phyloP scores from a whole-genome alignment of 2,329 filamentous ascomycete genomes.

The Triangularia verruculosa region DNA sequence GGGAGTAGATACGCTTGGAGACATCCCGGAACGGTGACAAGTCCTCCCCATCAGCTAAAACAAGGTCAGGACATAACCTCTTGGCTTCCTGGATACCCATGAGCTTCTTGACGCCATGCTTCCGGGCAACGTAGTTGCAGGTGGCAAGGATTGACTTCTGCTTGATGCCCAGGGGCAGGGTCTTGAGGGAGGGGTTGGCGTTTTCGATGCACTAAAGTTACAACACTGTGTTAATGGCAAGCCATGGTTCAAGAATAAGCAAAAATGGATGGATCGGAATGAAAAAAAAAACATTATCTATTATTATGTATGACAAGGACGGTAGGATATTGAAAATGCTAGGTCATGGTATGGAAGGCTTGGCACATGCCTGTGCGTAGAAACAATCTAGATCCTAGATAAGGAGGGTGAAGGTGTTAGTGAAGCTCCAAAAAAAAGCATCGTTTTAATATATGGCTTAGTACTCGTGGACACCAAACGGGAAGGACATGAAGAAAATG shows the following conservation, averaged over 20 bases:
- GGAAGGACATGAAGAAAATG: conserved; percentile 7
- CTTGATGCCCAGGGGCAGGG: conserved; percentile 75
- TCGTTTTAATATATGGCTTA: neutral
- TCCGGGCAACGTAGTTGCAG: conserved; percentile 88
- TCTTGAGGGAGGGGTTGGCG: conserved; percentile 69
- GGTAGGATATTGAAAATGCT: neutral
- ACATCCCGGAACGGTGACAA: conserved; percentile 79
- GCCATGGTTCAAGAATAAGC: conserved; percentile 8
- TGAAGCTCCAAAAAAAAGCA: neutral
- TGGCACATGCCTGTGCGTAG: conserved; percentile 71
- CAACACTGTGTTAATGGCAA: neutral
- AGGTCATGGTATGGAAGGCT: neutral
- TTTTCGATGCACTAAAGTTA: conserved; percentile 59
- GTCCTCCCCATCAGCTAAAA: conserved; percentile 85
- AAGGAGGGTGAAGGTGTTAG: conserved; percentile 11
- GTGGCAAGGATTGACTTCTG: conserved; percentile 93
- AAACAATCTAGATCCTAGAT: conserved; percentile 80
- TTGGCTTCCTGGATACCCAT: conserved; percentile 82
- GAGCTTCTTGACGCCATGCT: conserved; percentile 72
- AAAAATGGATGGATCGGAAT: neutral
- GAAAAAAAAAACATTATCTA: no score
- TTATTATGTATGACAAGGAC: neutral
- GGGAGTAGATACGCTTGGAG: conserved; percentile 75
- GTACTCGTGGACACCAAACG: conserved; percentile 20
- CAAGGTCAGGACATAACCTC: conserved; percentile 74